Evolutionary conservation across 805 yeast species (phyloP), one percentile per base, ranked within the genome.

Genomic region (Pichia scutulata): DNA sequence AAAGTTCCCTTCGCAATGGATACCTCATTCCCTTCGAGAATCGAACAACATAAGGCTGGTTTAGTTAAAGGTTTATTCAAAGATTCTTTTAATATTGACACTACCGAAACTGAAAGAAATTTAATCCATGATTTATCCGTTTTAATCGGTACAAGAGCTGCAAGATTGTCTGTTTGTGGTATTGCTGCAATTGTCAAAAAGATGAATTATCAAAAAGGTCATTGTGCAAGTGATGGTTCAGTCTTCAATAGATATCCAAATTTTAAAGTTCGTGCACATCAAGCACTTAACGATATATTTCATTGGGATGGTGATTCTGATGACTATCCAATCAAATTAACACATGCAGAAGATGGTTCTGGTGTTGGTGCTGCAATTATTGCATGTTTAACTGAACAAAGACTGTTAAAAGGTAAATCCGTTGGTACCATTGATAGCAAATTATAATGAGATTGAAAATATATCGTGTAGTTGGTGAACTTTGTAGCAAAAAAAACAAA

Each of bases 311-410:
- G 54, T 28, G 49, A 41, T 28, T 52, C 55, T n/a, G 50, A 52
- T 19, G 58, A 58, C 28, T 57, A 55, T 45, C 69, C 68, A 26
- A 59, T 63, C 26, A 52, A 52, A 19, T 49, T 63, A 33, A 59
- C 59, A 7, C 60, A 57, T 23, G 67, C 67, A 25, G 97, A 92
- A 73, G 98, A 93, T 73, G 99, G 98, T 59, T 84, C 93, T 44
- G 97, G 97, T 72, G 97, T 87, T 46, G 99, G 99, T 65, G 99
- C 98, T 50, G 99, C 98, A 44, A 79, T 92, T 62, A 90, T 92
- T 70, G 98, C 99, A 47, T 97, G 97, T 52, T 78, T 92, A 70
- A 87, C 97, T 52, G 81, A 84, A 70, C 76, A 81, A 70, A 82
- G 98, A 72, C 71, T 85, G 62, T 74, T 72, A 54, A 74, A 77